Evolutionary conservation across 2,329 filamentous ascomycete species (phyloP), one percentile per base, ranked within the genome.

Genomic region (Gyromitra esculenta): DNA sequence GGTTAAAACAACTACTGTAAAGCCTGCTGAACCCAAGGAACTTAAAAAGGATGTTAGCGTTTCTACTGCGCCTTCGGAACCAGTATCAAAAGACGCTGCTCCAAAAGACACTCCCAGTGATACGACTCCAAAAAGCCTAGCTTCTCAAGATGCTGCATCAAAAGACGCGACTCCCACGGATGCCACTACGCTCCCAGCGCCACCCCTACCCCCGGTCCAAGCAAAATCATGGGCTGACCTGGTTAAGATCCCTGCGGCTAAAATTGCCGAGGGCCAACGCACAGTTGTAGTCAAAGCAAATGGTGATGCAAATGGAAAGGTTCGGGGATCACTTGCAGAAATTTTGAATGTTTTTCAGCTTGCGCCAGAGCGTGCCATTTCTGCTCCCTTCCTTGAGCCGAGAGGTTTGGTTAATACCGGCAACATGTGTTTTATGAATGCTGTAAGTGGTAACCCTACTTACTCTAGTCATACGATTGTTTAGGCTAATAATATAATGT

Each of bases 371-470:
- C 85, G 87, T 74, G 84, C 85, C 78, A 83, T 84, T 48, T 92
- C 91, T 81, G 86, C 95, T 79, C 87, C 91, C 18, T 97, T 97
- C 82, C 87, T 99, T 65, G 93, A 98, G 84, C 96, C 96, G 65
- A 89, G 95, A 80, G 96, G 96, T 63, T 88, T 99, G 82, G 92
- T 97, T 80, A 99, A 99, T 84, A 96, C 95, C 52, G 96, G 96
- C 64, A 98, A 99, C 83, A 96, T 98, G 92, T 99, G 96, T 85
- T 99, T 99, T 85, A 98, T 99, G 96, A 99, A 98, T 86, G 97
- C 96, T 79, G 95, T 97, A 87, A 85, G 92, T 85, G n/a, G 15
- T 39, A 31, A 9, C 2, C 18, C 18, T n/a, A 21, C n/a, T n/a
- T 13, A 48, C 50, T 15, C 63, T 50, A 67, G 21, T 39, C 21